Base-by-base conservation (phyloP, 78 protist species). In the Chrysochromulina parva region DNA sequence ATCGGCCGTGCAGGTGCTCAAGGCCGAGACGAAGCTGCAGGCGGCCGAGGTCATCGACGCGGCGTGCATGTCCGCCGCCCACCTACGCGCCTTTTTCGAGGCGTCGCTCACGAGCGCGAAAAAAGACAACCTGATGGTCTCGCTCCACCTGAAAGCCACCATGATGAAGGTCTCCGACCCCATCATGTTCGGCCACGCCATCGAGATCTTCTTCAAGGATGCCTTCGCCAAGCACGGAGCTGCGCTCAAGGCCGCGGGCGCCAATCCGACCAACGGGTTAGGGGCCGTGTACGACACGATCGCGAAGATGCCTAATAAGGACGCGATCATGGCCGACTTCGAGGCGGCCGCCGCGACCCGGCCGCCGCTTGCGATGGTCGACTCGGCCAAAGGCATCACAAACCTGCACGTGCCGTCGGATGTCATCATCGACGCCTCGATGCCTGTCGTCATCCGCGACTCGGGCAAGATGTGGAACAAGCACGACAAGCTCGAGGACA, bases 341-440 rank as follows among this genome's bases (percentile, higher is more conserved):
- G 80, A n/a, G 92, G 93, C n/a, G 89, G 52, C 47, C 73, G 81
- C 47, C 22, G 22, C 54, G 89, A 82, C 20, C 7, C 16, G 93
- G 2, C 82, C 20, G 20, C 13, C 17, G 13, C 89, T 7, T 0
- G 26, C 24, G 82, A 78, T 19, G 92, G 88, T 38, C 76, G 76
- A 88, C 88, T 89, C 69, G 67, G 58, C 69, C 76, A 86, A 38
- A 58, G 92, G 92, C 73, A 90, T 90, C 89, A 90, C 93, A 69
- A 90, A 90, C 89, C 84, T 90, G 67, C 93, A 90, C 82, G 89
- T 90, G 52, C 89, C 93, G 48, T 66, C 85, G 19, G 93, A 90
- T 86, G 89, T 90, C 66, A 90, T 90, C 84, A 52, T 90, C 47
- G 93, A 90, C 82, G 93, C 93, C 28, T 90, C 93, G n/a, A 90